Base-by-base conservation (phyloP, 495 filamentous ascomycete species). In the Xylaria scruposa region DNA sequence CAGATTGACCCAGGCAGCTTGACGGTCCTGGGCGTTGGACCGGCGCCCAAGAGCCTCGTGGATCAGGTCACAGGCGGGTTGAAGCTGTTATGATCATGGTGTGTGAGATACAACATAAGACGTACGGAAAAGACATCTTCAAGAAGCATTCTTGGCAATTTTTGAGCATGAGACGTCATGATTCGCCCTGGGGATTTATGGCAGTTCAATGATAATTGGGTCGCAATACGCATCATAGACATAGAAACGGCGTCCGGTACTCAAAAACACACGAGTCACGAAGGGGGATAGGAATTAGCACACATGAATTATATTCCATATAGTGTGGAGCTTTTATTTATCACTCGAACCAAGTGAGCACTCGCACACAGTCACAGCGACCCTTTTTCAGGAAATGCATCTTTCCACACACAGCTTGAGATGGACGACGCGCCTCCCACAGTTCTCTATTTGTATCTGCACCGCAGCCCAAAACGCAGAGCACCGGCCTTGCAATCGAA, bases 1-100 rank as follows among this genome's bases (percentile, higher is more conserved):
- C 97, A 98, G 89, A 97, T 99, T 82, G 95, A 91, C n/a, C 88
- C 89, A 53, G 95, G 97, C 21, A 97, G 92, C 77, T 86, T 91
- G 77, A 99, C 96, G 4, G 96, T 98, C 42, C 85, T 98, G 49
- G 96, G 97, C 5, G 87, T 99, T 71, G 93, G 93, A 0, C 90
- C 97, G 47, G 96, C 91, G 8, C 97, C 95, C 24, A 95, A 93
- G 87, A 92, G 91, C 74, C 82, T 95, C 62, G 89, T 99, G 21
- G 92, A 99, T 82, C 79, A 89, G 73, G 92, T 99, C 62, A 97
- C 96, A 6, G 94, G 96, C 4, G 85, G 89, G 70, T 83, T 99
- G 84, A 98, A 97, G 88, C 78, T 99, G 73, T 78, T 98, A 78
- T 98, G 72, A 86, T 63, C 36, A 17, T 29, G 21, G 29, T 12